These are phyloP conservation scores for Solanum dulcamara DNA, from an alignment of 257 asterid species.

Conservation along the genomic window DNA sequence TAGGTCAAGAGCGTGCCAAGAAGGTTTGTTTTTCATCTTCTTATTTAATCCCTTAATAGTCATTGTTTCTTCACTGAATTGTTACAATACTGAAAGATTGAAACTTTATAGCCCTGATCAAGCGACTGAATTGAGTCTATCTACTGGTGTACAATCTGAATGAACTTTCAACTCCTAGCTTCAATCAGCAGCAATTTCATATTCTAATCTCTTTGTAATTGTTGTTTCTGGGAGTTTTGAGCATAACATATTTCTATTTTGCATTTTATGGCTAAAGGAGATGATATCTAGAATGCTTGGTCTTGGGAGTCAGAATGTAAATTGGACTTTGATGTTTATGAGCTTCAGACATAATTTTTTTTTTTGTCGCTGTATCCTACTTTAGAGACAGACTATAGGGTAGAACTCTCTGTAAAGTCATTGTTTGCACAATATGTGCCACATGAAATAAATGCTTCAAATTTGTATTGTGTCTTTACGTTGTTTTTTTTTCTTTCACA, in stretches of 20 bases:
- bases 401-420: background rate
- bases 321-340: background rate
- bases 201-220: background rate
- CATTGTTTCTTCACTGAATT: background rate
- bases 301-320: background rate
- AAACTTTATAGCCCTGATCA: background rate
- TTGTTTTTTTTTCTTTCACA: background rate
- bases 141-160: background rate
- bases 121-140: background rate
- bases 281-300: background rate
- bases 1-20: slow-evolving; percentile 90
- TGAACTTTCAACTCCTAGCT: background rate
- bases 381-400: background rate
- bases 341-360: background rate
- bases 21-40: slow-evolving; percentile 36
- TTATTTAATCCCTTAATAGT: background rate
- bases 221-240: background rate
- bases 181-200: background rate
- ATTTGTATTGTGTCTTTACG: background rate
- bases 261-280: background rate
- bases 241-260: background rate
- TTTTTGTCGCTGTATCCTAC: background rate
- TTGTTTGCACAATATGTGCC: background rate
- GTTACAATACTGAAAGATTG: background rate
- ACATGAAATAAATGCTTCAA: background rate